Evolutionary conservation across 768 basidiomycete species (phyloP).

Genomic region (Xerocomus potaroensis): DNA sequence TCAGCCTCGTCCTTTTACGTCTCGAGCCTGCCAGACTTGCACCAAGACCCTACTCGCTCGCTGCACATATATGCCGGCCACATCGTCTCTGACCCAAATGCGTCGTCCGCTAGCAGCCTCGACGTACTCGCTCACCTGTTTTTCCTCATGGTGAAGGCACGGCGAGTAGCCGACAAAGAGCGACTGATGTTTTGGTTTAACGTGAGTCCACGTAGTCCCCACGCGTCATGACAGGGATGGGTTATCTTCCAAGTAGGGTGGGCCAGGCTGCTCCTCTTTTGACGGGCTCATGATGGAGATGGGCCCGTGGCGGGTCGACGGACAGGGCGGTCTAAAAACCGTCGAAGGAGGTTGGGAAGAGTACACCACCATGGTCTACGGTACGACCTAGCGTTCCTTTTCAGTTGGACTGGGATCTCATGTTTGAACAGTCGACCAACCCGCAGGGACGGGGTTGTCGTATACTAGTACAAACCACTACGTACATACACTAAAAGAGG

Average conservation of each 20-base stretch:
- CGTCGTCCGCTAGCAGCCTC: slow-evolving; percentile 43
- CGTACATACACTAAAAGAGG: slow-evolving; percentile 74
- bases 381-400: slow-evolving; percentile 45
- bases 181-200: slow-evolving; percentile 97
- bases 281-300: slow-evolving; percentile 98
- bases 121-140: slow-evolving; percentile 74
- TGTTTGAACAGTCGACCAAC: slow-evolving; percentile 79
- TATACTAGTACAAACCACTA: slow-evolving; percentile 84
- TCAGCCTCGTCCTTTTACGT: slow-evolving; percentile 86
- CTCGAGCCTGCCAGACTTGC: slow-evolving; percentile 67
- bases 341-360: slow-evolving; percentile 96
- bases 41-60: slow-evolving; percentile 64
- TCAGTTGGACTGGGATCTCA: slow-evolving; percentile 8
- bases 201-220: slow-evolving; percentile 40
- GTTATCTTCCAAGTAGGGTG: slow-evolving; percentile 52
- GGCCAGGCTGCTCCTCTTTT: slow-evolving; percentile 96
- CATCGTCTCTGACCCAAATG: slow-evolving; percentile 71
- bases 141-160: slow-evolving; percentile 87
- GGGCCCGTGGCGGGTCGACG: slow-evolving; percentile 86
- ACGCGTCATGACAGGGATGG: not conserved
- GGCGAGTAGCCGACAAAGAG: slow-evolving; percentile 84
- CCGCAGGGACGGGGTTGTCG: slow-evolving; percentile 92
- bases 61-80: slow-evolving; percentile 85
- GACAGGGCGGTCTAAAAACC: slow-evolving; percentile 63
- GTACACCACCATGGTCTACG: slow-evolving; percentile 88